Percentiles rank a stretch among this genome's conserved stretches.
Evolutionary conservation across 345 rosid genomes (phyloP).

Genomic region (Diplotaxis tenuifolia): DNA sequence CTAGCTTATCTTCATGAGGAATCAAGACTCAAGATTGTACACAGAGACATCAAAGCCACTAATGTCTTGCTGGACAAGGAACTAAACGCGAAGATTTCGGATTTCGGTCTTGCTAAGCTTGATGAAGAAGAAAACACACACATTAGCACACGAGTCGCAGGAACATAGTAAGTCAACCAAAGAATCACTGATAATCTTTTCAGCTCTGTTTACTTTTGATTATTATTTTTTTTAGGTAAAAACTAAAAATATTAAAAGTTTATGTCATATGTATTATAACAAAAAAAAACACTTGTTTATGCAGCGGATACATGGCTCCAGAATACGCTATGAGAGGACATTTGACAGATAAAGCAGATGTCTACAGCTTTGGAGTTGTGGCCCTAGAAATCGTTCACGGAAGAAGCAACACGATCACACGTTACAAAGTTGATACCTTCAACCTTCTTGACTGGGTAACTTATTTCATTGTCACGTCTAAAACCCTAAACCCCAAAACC

Average conservation of each 20-base stretch:
- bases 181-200: not conserved
- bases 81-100: slow-evolving; percentile 45
- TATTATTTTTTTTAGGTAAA: no score
- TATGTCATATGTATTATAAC: not conserved
- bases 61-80: slow-evolving; percentile 48
- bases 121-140: slow-evolving; percentile 51
- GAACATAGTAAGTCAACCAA: slow-evolving; percentile 43
- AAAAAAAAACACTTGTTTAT: not conserved
- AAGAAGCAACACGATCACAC: slow-evolving; percentile 40
- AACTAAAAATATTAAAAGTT: no score
- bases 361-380: slow-evolving; percentile 49
- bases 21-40: slow-evolving; percentile 48
- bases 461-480: not conserved
- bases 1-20: slow-evolving; percentile 53
- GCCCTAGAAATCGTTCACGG: slow-evolving; percentile 49
- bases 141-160: slow-evolving; percentile 51
- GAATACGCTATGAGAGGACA: slow-evolving; percentile 53
- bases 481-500: not conserved
- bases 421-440: slow-evolving; percentile 35
- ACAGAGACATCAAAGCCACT: slow-evolving; percentile 54
- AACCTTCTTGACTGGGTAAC: slow-evolving; percentile 53
- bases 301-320: slow-evolving; percentile 53
- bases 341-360: slow-evolving; percentile 47
- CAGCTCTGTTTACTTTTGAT: no score
- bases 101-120: slow-evolving; percentile 52